phyloP scores from a whole-genome alignment of 805 yeast genomes.

The Lipomyces anomalus region DNA sequence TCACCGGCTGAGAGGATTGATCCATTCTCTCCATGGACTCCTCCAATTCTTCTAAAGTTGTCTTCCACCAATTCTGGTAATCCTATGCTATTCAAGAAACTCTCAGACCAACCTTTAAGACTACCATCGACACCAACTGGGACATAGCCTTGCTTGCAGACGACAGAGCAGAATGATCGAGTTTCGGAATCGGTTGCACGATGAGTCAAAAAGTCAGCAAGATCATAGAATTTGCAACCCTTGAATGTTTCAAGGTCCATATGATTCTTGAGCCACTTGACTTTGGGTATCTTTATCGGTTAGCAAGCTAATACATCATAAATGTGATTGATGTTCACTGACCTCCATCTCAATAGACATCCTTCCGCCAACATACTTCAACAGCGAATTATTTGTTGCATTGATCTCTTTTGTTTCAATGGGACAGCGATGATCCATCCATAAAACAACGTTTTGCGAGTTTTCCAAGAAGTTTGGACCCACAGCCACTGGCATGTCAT shows the following conservation, averaged over 20 bases:
- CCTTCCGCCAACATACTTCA: slow-evolving; percentile 92
- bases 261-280: slow-evolving; percentile 89
- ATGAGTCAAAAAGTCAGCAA: slow-evolving; percentile 87
- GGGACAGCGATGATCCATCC: slow-evolving; percentile 98
- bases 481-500: slow-evolving; percentile 71
- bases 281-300: slow-evolving; percentile 90
- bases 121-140: slow-evolving; percentile 90
- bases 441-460: slow-evolving; percentile 77
- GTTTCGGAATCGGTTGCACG: slow-evolving; percentile 85
- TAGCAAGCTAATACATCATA: no score
- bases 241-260: slow-evolving; percentile 57
- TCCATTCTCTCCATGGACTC: slow-evolving; percentile 69
- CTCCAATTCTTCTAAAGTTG: slow-evolving; percentile 76
- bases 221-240: slow-evolving; percentile 76
- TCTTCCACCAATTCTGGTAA: slow-evolving; percentile 73
- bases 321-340: no score
- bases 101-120: slow-evolving; percentile 80
- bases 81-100: slow-evolving; percentile 62
- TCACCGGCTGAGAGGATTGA: slow-evolving; percentile 83
- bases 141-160: slow-evolving; percentile 91
- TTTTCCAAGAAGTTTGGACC: slow-evolving; percentile 74
- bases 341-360: slow-evolving; percentile 99
- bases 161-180: slow-evolving; percentile 82
- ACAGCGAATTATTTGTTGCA: slow-evolving; percentile 67
- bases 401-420: slow-evolving; percentile 76